Evolutionary conservation across 2,329 filamentous ascomycete genomes (phyloP), one percentile per base, ranked within the genome.

Genomic region (Daldinia sp.): DNA sequence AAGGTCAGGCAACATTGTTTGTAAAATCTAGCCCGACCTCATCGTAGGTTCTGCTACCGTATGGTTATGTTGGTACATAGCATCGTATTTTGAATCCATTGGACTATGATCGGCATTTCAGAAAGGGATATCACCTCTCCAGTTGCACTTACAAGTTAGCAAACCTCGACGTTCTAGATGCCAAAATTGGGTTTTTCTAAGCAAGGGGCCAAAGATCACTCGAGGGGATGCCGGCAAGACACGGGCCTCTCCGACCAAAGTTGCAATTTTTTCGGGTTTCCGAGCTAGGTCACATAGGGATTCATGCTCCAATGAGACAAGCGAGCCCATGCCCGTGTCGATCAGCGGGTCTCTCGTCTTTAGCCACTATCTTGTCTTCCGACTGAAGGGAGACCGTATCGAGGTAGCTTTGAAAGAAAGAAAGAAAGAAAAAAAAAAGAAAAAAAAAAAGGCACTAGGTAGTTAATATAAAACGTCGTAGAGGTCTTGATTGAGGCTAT

Each of bases 11-110:
- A 21, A 41, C 17, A 48, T 21, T 32, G 7, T 35, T 52, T 51
- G 27, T 50, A n/a, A 57, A 34, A 63, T 63, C 55, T 66, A 57
- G 63, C 55, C 55, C 34, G 23, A 39, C 53, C 54, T 49, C 32
- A 41, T 53, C 48, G 51, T 23, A 51, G 52, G 57, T 30, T 37
- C 29, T 61, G 49, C 25, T 49, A 57, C 59, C 39, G 19, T 51
- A 27, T 43, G 41, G 63, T 55, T 49, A 27, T 54, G 43, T 48
- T 50, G 17, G 11, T 58, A 62, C 45, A 52, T 59, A 56, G 35
- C 19, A 43, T 51, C 11, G n/a, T 39, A 37, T 35, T 58, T 8
- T 48, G 45, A 43, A 37, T 35, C n/a, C 15, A 34, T 52, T 30
- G 8, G 25, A 19, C 52, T 10, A 23, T 23, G 45, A 55, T 58